Base-by-base conservation (phyloP, 768 basidiomycete species). In the Clavaria fumosa region DNA sequence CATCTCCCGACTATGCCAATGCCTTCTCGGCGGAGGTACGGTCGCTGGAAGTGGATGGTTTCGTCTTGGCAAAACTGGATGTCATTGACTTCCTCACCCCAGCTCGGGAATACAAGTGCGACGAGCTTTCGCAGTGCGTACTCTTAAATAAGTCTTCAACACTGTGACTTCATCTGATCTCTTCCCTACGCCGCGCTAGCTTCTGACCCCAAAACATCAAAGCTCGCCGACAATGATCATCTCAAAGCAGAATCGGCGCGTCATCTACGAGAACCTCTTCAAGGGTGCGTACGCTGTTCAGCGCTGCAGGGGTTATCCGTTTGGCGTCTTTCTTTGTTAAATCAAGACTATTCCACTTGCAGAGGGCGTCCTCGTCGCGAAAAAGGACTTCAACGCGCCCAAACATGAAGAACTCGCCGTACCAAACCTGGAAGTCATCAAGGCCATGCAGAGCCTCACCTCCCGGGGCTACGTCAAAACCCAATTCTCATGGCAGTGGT, bases 211-310 rank as follows among this genome's bases (percentile, higher is more conserved):
- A 9, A 34, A 41, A 31, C 9, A 28, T 9, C 26, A 28, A 9
- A 9, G 9, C 39, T 46, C 38, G 52, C 60, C 57, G 64, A 83
- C 58, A 65, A 99, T 99, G 93, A 79, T 99, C 52, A 96, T 99
- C 60, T 69, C 85, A 55, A 99, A 99, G 72, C 56, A 80, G 62
- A 85, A 96, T 74, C 73, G 80, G 66, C 84, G 86, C 55, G 61
- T 72, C 59, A 97, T 99, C 72, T 99, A 95, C 71, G 91, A 99
- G 67, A 83, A 82, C 70, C 90, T 99, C 72, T 99, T 99, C 85
- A 95, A 95, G 68, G 90, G 89, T 90, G 48, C 47, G 78, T 62
- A 23, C n/a, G 26, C 90, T 99, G 72, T 99, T 99, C 85, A 95
- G 93, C 68, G 90, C 88, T 90, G 48, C 47, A 78, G 62, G 22